These are phyloP conservation scores for Elsinoe australis DNA, from an alignment of 2,329 filamentous ascomycete genomes.

Conservation along the genomic window DNA sequence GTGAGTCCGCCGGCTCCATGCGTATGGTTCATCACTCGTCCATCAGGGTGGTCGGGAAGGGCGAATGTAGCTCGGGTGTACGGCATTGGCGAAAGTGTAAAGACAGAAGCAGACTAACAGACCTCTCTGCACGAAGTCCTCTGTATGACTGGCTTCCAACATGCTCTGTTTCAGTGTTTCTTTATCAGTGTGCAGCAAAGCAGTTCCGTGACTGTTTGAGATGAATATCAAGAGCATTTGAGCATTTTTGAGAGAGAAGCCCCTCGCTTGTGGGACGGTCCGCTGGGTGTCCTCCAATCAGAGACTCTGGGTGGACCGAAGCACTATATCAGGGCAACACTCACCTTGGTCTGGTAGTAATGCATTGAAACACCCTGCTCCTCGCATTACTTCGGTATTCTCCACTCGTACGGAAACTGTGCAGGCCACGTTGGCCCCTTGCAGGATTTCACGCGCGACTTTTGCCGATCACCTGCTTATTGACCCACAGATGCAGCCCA, in stretches of 20 bases:
- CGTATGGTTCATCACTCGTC: conserved; percentile 6
- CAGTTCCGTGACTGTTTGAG: conserved; percentile 5
- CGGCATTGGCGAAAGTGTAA: background rate
- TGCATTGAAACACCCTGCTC: conserved; percentile 7
- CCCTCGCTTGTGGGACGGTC: background rate
- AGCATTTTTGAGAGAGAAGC: conserved; percentile 11
- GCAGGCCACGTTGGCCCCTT: too few relatives aligned
- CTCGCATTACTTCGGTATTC: conserved; percentile 4
- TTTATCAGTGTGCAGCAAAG: background rate
- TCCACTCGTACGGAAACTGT: too few relatives aligned
- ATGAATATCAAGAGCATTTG: conserved; percentile 12
- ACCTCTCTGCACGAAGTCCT: background rate
- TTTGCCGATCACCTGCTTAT: background rate
- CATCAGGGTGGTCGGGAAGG: conserved; percentile 4
- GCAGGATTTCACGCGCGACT: too few relatives aligned
- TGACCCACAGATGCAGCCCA: conserved; percentile 4
- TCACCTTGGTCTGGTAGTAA: too few relatives aligned
- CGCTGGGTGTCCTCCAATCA: conserved; percentile 1
- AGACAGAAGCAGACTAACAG: too few relatives aligned
- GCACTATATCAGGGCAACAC: too few relatives aligned
- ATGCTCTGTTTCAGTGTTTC: background rate
- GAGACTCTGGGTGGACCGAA: too few relatives aligned
- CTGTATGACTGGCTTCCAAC: background rate
- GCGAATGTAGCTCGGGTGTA: background rate
- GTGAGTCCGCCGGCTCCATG: background rate